Evolutionary conservation across 2,329 filamentous ascomycete genomes (phyloP).

Genomic region (Colletotrichum falcatum): DNA sequence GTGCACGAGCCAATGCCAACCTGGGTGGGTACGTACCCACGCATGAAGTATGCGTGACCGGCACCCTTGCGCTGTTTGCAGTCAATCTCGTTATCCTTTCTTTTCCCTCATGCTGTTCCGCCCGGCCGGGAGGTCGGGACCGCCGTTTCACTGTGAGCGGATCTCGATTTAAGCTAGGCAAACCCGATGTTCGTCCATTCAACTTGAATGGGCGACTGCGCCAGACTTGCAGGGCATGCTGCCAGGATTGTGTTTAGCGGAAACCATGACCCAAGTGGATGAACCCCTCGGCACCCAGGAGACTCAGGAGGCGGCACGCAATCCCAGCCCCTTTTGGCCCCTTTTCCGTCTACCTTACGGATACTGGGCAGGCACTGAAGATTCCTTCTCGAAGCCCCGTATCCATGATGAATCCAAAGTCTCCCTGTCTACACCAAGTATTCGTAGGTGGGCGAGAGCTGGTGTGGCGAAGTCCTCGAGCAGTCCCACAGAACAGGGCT

Average conservation of each 20-base stretch:
- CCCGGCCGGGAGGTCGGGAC: constrained; percentile 32
- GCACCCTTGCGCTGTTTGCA: not conserved
- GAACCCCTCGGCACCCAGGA: not conserved
- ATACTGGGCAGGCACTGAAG: constrained; percentile 20
- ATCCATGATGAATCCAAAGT: not conserved
- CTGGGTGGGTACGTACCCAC: no score
- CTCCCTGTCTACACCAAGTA: not conserved
- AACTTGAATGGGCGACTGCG: no score
- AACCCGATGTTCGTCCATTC: not conserved
- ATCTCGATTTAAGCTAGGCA: not conserved
- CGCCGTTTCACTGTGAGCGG: constrained; percentile 10
- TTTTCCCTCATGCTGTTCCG: not conserved
- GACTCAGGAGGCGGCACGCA: not conserved
- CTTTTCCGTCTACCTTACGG: not conserved
- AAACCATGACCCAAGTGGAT: not conserved
- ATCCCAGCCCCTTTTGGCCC: constrained; percentile 7
- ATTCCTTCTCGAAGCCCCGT: constrained; percentile 9
- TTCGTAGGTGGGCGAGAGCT: not conserved
- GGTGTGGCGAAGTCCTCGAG: constrained; percentile 25
- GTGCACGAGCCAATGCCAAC: not conserved
- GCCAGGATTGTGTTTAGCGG: constrained; percentile 16
- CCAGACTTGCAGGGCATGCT: not conserved
- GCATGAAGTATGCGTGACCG: no score
- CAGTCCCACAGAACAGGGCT: constrained; percentile 33
- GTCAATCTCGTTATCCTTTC: not conserved